Evolutionary conservation across 2,329 filamentous ascomycete genomes (phyloP).

Genomic region (Ophiosphaerella korrae): DNA sequence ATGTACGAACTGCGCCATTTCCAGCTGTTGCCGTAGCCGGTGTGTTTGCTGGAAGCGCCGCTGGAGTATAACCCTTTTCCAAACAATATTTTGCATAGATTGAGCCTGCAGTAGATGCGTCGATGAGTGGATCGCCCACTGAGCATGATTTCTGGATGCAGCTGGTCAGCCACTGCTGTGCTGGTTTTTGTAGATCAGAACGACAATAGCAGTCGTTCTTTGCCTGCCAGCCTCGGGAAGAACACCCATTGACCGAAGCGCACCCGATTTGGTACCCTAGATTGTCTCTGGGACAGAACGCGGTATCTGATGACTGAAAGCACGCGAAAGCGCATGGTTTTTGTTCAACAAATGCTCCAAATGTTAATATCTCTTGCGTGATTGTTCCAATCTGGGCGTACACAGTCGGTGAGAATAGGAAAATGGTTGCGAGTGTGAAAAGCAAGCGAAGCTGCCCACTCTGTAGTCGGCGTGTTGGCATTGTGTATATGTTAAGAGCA

Average conservation of each 20-base stretch:
- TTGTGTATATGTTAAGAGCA: background rate
- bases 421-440: background rate
- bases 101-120: conserved; percentile 14
- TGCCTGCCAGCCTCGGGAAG: conserved; percentile 11
- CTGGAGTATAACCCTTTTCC: conserved; percentile 13
- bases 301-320: conserved; percentile 2
- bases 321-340: conserved; percentile 15
- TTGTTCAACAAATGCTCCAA: conserved; percentile 9
- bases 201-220: conserved; percentile 25
- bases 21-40: conserved; percentile 9
- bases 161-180: conserved; percentile 11
- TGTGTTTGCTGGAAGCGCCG: conserved; percentile 8
- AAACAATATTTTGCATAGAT: conserved; percentile 17
- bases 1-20: background rate
- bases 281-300: conserved; percentile 10
- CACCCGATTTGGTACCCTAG: conserved; percentile 15
- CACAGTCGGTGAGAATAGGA: background rate
- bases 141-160: conserved; percentile 11
- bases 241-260: conserved; percentile 3
- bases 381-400: conserved; percentile 13
- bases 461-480: background rate
- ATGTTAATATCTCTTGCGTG: conserved; percentile 15
- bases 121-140: conserved; percentile 14
- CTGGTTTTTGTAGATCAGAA: conserved; percentile 13
- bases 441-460: no score